A percentile compares a stretch with the other conserved stretches of the same genome.
Conservation (phyloP, 169 alveolate species). For the Cryptosporidium viatorum region DNA sequence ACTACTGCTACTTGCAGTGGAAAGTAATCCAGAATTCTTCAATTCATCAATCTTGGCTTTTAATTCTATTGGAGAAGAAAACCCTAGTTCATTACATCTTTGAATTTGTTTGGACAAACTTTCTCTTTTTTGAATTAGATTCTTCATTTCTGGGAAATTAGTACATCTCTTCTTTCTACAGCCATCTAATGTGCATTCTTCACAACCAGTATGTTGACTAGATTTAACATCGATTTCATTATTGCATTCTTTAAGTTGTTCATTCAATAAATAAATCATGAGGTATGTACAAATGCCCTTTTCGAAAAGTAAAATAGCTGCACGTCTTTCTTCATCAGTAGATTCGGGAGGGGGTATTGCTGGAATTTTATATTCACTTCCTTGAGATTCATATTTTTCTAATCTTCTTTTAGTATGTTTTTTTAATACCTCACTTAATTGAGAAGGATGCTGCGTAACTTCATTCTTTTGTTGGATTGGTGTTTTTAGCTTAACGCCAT, state of each 20-base stretch:
- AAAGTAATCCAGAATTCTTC: background rate
- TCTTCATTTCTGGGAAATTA: background rate
- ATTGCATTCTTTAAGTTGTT: background rate
- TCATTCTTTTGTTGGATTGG: background rate
- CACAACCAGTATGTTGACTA: constrained; percentile 16
- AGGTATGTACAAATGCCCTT: constrained; percentile 18
- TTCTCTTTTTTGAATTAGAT: background rate
- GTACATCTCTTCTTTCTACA: constrained; percentile 24
- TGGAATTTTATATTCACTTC: background rate
- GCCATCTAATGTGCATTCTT: constrained; percentile 20
- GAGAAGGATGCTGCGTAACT: background rate
- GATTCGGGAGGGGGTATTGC: background rate
- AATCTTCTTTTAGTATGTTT: background rate
- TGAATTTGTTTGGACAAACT: background rate
- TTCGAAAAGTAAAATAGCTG: constrained; percentile 22
- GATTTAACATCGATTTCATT: background rate
- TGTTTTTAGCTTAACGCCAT: constrained; percentile 16
- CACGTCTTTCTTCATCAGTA: constrained; percentile 2
- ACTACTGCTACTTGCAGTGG: background rate
- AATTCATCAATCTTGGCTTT: constrained; percentile 12
- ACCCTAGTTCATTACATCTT: constrained; percentile 5
- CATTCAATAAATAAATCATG: constrained; percentile 9
- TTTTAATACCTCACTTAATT: background rate
- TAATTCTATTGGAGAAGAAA: background rate
- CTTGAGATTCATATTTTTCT: background rate